Evolutionary conservation across 257 asterid species (phyloP), one percentile per base, ranked within the genome.

Genomic region (Solanum sparsipilum): DNA sequence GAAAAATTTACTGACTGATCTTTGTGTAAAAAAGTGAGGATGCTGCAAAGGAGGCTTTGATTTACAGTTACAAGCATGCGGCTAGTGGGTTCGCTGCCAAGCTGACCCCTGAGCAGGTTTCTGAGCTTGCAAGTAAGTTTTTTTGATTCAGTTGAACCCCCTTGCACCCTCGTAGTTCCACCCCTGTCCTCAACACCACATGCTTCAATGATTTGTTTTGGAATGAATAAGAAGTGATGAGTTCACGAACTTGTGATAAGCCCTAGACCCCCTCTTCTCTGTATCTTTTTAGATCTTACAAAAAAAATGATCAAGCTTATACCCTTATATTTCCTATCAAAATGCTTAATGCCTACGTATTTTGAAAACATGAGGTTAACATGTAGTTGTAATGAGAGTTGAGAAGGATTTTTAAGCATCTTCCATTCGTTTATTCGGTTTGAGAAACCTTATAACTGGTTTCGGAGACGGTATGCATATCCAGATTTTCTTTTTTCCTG

Each of bases 71-170:
- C 88, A 85, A 60, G 75, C 58, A 75, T 20, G 86, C 86, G 5
- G 83, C 60, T 44, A 58, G 86, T 76, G 90, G 90, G 32, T 85
- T 85, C 83, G 68, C 90, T 25, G 90, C 88, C 83, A 88, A 85
- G 72, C 44, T 88, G 52, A 88, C 90, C 76, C 88, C 90, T 85
- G 83, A 79, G 23, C 90, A 88, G 70, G 90, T 65, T 27, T 34
- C 78, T 34, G 46, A 76, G 44, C 82, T 88, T 73, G 36, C 86
- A 79, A 85, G 90, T 88, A 78, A 76, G 90, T 65, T 70, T 8
- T 21, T 27, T 38, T 46, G 34, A 23, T 60, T 60, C 29, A 60
- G 13, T 21, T 60, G 25, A 56, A 18, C 65, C 65, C n/a, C n/a
- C 58, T 46, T 46, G 67, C n/a, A 56, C 67, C 2, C 67, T 9